Percentiles rank a stretch among this genome's conserved stretches.
These are phyloP conservation scores for Blastobotrys serpentis DNA, from an alignment of 1,139 yeast species.

Conservation along the genomic window DNA sequence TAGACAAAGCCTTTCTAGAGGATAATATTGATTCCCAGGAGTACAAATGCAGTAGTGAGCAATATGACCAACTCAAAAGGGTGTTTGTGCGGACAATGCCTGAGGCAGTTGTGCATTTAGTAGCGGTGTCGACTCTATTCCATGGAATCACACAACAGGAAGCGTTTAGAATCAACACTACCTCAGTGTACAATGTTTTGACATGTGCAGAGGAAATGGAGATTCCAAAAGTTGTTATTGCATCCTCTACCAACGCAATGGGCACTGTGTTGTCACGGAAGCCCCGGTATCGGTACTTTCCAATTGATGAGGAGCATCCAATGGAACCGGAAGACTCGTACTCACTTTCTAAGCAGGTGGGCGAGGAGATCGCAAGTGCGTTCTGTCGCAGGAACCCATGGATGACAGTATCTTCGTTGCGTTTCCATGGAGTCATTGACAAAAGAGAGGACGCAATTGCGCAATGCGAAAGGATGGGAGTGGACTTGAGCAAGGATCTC, in stretches of 20 bases:
- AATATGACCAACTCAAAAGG: neutral
- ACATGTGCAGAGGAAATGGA: constrained; percentile 2
- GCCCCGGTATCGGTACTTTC: neutral
- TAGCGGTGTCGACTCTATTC: neutral
- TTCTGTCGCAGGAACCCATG: constrained; percentile 2
- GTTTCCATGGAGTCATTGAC: constrained; percentile 6
- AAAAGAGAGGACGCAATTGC: neutral
- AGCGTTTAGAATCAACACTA: constrained; percentile 6
- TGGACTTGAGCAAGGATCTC: constrained; percentile 1
- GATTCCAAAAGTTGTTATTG: neutral
- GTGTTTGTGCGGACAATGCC: neutral
- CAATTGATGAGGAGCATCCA: constrained; percentile 6
- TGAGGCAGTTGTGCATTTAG: constrained; percentile 1
- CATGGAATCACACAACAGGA: constrained; percentile 6
- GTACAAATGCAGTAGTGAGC: neutral
- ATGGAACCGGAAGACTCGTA: constrained; percentile 8
- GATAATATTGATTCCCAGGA: neutral
- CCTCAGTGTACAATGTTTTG: constrained; percentile 2
- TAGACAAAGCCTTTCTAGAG: neutral
- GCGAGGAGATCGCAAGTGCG: constrained; percentile 8
- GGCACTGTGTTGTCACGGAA: neutral
- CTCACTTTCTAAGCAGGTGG: constrained; percentile 7
- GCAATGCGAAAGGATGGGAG: neutral
- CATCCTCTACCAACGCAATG: constrained; percentile 5
- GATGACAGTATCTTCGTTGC: constrained; percentile 4